Percentiles rank a stretch among this genome's conserved stretches.
Conservation (phyloP, 2,329 filamentous ascomycete species). For the Fusarium metavorans region DNA sequence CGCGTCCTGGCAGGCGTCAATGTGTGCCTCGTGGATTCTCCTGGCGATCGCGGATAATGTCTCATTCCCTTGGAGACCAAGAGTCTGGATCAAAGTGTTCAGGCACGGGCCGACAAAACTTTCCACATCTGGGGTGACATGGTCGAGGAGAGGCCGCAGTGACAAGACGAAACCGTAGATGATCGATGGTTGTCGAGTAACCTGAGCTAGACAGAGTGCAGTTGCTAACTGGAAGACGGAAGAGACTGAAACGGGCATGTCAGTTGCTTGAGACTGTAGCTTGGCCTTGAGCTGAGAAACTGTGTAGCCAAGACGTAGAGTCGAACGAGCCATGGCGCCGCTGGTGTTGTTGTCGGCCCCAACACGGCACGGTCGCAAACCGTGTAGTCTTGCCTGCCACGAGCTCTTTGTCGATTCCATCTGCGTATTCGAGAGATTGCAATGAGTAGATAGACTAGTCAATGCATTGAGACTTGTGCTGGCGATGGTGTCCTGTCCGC, state of each 20-base stretch:
- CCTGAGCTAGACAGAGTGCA: constrained; percentile 3
- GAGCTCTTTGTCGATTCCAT: not conserved
- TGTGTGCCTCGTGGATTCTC: constrained; percentile 9
- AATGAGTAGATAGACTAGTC: not conserved
- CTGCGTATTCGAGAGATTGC: not conserved
- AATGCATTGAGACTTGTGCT: not conserved
- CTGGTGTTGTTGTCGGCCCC: not conserved
- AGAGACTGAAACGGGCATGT: not conserved
- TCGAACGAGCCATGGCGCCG: constrained; percentile 13
- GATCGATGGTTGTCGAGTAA: constrained; percentile 2
- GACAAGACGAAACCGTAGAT: constrained; percentile 27
- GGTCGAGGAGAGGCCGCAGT: not conserved
- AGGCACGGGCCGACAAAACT: constrained; percentile 19
- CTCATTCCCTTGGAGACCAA: not conserved
- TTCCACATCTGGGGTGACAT: not conserved
- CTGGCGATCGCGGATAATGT: not conserved
- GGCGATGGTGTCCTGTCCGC: not conserved
- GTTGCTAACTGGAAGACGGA: constrained; percentile 20
- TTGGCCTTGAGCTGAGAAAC: not conserved
- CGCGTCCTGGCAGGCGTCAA: not conserved
- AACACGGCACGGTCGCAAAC: constrained; percentile 8
- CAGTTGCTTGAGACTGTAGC: not conserved
- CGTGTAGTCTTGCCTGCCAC: constrained; percentile 2
- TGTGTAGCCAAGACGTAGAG: not conserved
- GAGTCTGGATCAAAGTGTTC: constrained; percentile 9